Base-by-base conservation (phyloP, 495 filamentous ascomycete species). In the Elaphomyces granulatus region DNA sequence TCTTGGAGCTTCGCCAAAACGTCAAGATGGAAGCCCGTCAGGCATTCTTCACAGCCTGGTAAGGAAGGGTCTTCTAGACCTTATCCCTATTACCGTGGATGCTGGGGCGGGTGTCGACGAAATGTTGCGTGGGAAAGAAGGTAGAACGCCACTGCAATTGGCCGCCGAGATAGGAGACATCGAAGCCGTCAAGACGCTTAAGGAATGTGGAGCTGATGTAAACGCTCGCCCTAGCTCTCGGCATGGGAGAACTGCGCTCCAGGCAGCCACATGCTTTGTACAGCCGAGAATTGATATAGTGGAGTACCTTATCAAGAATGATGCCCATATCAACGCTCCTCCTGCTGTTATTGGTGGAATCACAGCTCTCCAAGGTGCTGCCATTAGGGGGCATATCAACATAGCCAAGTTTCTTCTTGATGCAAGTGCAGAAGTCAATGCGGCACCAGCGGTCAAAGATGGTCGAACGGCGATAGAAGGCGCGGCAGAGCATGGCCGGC, bases 361-460 rank as follows among this genome's bases (percentile, higher is more conserved):
- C 36, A 58, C 37, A 18, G 49, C 45, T 15, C 55, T 48, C 2
- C 47, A 58, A 45, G 42, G 52, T 10, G 53, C 53, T 15, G 38
- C 37, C 14, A 53, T 52, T 20, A 41, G 40, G 0, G 53, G 57
- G 3, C 40, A 48, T 20, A 15, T 54, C 42, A 86, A 85, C 65
- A 90, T 90, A 60, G 74, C 87, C 20, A 1, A 19, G 9, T 21
- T 45, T 3, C 46, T 62, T 9, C 37, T 62, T 8, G 33, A 51
- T 14, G 8, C 18, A 3, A 47, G 48, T 2, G 52, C 54, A 38
- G 83, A 93, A 55, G 81, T 85, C 41, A 71, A 77, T 51, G 77
- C 77, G 20, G 16, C 45, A 3, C 41, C 53, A 19, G 49, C 54
- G 15, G 34, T 21, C 6, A 38, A 41, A 2, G 4, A 51, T 9